A percentile compares a stretch with the other conserved stretches of the same genome.
Evolutionary conservation across 1,139 yeast species (phyloP).

Genomic region (Candida neerlandica): DNA sequence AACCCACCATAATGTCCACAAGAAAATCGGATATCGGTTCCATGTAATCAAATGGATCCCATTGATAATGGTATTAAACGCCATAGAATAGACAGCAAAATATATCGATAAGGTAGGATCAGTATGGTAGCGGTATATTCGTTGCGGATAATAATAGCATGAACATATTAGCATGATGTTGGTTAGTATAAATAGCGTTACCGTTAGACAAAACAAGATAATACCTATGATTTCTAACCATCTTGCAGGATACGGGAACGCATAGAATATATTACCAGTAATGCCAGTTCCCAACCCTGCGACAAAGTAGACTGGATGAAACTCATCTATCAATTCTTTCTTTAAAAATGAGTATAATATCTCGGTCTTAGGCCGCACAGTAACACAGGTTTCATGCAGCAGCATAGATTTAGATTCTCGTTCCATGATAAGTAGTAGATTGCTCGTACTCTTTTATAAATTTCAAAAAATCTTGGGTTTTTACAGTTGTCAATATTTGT

Average conservation of each 20-base stretch:
- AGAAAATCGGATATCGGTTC: constrained; percentile 25
- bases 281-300: constrained; percentile 84
- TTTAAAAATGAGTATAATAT: constrained; percentile 1
- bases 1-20: constrained; percentile 20
- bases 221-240: constrained; percentile 64
- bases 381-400: neutral
- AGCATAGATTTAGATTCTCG: neutral
- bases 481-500: neutral
- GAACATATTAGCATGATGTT: constrained; percentile 27
- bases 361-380: neutral
- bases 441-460: too few relatives aligned
- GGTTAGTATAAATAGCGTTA: constrained; percentile 22
- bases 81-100: constrained; percentile 82
- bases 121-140: constrained; percentile 36
- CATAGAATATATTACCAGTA: constrained; percentile 56
- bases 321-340: constrained; percentile 13
- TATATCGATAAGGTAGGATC: constrained; percentile 57
- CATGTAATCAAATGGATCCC: constrained; percentile 36
- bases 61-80: constrained; percentile 63
- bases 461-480: neutral
- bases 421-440: neutral
- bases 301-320: constrained; percentile 61
- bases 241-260: constrained; percentile 62
- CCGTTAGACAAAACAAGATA: constrained; percentile 51
- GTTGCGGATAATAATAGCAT: constrained; percentile 21